These are phyloP conservation scores for Apiospora pterosperma DNA, from an alignment of 2,329 filamentous ascomycete species.

Conservation along the genomic window DNA sequence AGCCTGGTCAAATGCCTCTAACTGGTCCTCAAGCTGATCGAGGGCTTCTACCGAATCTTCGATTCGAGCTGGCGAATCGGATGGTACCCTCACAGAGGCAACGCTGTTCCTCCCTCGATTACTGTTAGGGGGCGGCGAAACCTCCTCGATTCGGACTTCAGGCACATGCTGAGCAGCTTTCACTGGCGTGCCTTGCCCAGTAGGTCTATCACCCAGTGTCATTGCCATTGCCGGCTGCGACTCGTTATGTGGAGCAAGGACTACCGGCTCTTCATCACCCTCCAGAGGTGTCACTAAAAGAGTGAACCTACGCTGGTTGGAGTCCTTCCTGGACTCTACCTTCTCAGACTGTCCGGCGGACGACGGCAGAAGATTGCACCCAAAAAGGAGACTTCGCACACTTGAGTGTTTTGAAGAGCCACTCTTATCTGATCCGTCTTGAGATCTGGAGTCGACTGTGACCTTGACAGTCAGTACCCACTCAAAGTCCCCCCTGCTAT, in stretches of 20 bases:
- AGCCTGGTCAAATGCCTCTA: conserved; percentile 47
- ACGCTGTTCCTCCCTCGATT: conserved; percentile 29
- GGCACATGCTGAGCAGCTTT: conserved; percentile 14
- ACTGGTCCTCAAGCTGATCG: conserved; percentile 58
- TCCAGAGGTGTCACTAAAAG: conserved; percentile 34
- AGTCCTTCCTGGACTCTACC: not conserved
- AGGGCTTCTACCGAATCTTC: conserved; percentile 63
- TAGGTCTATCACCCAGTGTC: not conserved
- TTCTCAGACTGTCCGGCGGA: not conserved
- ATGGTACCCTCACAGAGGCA: conserved; percentile 25
- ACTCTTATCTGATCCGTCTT: conserved; percentile 13
- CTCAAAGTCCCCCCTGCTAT: conserved; percentile 26
- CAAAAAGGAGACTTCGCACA: conserved; percentile 38
- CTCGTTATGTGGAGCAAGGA: not conserved
- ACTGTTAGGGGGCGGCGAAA: conserved; percentile 17
- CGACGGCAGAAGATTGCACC: conserved; percentile 47
- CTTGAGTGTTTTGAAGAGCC: not conserved
- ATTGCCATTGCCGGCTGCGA: not conserved
- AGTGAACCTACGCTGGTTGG: conserved; percentile 14
- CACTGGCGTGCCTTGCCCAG: conserved; percentile 5
- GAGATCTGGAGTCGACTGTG: conserved; percentile 8
- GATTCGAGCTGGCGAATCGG: conserved; percentile 42
- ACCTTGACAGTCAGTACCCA: conserved; percentile 24
- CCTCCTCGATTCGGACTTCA: conserved; percentile 10
- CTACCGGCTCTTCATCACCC: conserved; percentile 18